Base-by-base conservation (phyloP, 371 early-diverging fungal species). In the Saksenaea oblongispora region DNA sequence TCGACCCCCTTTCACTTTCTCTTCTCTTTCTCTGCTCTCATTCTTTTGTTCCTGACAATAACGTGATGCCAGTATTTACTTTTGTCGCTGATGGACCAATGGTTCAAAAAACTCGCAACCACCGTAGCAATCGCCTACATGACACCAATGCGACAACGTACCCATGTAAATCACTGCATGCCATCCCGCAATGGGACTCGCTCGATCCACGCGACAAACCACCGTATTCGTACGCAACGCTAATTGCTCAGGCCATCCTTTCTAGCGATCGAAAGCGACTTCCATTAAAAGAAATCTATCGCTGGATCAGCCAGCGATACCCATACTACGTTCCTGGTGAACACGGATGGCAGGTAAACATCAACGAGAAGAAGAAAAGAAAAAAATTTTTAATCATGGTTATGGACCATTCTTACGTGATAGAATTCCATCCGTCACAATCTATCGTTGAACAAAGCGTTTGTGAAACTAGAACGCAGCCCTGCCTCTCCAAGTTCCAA, bases 391-490 rank as follows among this genome's bases (percentile, higher is more conserved):
- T 26, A 51, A 17, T 26, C 54, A 27, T 47, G 28, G 11, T 58
- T 13, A 28, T 51, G 17, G 35, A 41, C 8, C n/a, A 5, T 15
- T 17, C 22, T 47, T 51, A n/a, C 34, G 54, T 54, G 18, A 37
- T 72, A 94, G 85, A 98, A 98, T 75, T 95, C 95, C 8, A 93
- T 98, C 51, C 87, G 99, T 26, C 99, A 98, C 80, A 98, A 98
- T 70, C 84, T 98, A 41, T 94, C 95, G 13, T 83, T 98, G 72
- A 68, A 68, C 53, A 91, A 91, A 69, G 80, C 87, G 37, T 98
- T 98, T 72, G 84, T 90, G 57, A 87, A 92, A 54, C 84, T 93
- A 5, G 93, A 95, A 15, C 83, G 96, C 51, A 55, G 56, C 34
- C 87, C 91, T 0, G 73, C 82, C 56, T 84, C 62, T 91, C 92